Percentiles rank a stretch among this genome's conserved stretches.
These are phyloP conservation scores for Talaromyces rugulosus DNA, from an alignment of 2,329 filamentous ascomycete genomes.

Conservation along the genomic window DNA sequence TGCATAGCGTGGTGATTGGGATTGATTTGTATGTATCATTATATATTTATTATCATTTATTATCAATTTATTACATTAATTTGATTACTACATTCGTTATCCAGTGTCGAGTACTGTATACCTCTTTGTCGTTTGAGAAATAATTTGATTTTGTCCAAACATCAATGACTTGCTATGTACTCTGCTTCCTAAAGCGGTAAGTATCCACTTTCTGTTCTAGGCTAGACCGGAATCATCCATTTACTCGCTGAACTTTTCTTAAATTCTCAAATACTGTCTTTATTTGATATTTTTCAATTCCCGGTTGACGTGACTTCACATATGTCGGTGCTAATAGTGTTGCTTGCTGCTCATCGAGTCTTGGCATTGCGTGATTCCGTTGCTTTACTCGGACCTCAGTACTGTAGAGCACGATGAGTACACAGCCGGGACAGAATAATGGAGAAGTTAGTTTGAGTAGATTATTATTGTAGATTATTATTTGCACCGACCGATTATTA, in stretches of 20 bases:
- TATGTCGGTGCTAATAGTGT: background rate
- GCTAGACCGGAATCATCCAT: background rate
- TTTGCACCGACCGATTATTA: background rate
- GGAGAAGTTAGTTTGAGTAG: too few relatives aligned
- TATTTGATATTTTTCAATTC: background rate
- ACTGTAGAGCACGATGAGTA: background rate
- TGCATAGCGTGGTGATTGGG: slow-evolving; percentile 11
- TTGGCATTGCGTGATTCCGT: background rate
- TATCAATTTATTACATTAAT: background rate
- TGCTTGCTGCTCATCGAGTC: background rate
- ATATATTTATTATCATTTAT: background rate
- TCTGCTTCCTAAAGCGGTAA: background rate
- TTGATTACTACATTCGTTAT: slow-evolving; percentile 7
- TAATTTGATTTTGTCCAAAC: background rate
- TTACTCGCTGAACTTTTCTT: background rate
- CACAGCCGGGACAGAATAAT: background rate
- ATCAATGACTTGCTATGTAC: background rate
- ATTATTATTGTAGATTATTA: background rate
- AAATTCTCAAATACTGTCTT: background rate
- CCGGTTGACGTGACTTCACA: background rate
- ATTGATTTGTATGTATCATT: background rate
- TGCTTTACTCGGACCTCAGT: background rate
- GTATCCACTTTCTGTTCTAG: background rate
- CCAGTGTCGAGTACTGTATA: slow-evolving; percentile 21
- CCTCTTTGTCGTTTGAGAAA: background rate